Evolutionary conservation across 2,329 filamentous ascomycete genomes (phyloP), one percentile per base, ranked within the genome.

Genomic region (Paraphoma chrysanthemicola): DNA sequence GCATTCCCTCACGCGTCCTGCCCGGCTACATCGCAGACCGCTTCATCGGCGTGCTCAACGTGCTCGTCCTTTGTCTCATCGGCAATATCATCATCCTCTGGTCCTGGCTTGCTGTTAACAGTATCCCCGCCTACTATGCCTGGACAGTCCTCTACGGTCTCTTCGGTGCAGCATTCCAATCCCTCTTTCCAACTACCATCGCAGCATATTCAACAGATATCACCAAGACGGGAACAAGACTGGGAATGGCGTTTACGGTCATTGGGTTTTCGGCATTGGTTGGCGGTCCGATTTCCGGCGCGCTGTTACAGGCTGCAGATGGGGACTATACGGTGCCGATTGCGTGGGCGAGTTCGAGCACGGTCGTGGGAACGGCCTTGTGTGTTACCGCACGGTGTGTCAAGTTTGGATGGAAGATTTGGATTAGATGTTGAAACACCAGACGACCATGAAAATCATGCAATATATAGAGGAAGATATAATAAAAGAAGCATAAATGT

Each of bases 91-190:
- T 82, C 4, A 66, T 83, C 17, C 64, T 80, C 1, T 84, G 85
- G 56, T 79, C 77, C 62, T 91, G 88, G 88, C 83, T 85, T 16
- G 83, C 80, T 1, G 85, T 92, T 6, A 59, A 70, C 1, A 76
- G 76, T 14, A 71, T 81, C 0, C 47, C 75, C 0, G 82, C 83
- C 0, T 75, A 91, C 29, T 90, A 90, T 66, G 80, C 79, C 1
- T 92, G 90, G 82, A 78, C 85, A 0, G 77, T 81, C 0, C 80
- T 88, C 53, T 90, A 89, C 67, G 90, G 90, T 1, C 79, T 90
- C 46, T 83, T 83, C 2, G 86, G 83, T 0, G 88, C 66, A 1
- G 59, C 63, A 1, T 67, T 67, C 28, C 67, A 70, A 41, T 63
- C 73, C 1, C 58, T 81, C 7, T 77, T 79, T 5, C 74, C 78